Conservation (phyloP, 108 stramenopile species). For the Halocafeteria seosinensis region DNA sequence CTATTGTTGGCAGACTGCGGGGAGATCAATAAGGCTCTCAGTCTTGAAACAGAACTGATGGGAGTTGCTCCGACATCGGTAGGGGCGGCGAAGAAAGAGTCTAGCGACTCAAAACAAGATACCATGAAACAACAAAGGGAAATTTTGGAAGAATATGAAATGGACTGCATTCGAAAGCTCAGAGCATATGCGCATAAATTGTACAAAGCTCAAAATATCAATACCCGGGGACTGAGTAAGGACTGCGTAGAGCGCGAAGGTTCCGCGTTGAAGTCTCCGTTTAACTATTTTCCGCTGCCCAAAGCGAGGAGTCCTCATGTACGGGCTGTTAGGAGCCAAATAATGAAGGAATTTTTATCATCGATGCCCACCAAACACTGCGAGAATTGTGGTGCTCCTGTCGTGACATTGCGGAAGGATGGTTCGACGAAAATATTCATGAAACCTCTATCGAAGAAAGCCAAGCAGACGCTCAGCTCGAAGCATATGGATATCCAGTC, state of each 20-base stretch:
- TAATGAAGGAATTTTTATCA: constrained; percentile 54
- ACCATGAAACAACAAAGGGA: background rate
- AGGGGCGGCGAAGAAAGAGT: too few relatives aligned
- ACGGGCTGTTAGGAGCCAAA: constrained; percentile 33
- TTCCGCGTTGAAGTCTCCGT: background rate
- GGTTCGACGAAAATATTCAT: constrained; percentile 81
- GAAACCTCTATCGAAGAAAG: constrained; percentile 15
- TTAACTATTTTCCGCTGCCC: background rate
- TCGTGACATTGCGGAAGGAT: constrained; percentile 73
- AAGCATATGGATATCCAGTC: background rate
- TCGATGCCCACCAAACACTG: constrained; percentile 46
- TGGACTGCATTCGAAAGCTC: background rate
- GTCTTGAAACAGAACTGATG: constrained; percentile 40
- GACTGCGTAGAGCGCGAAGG: background rate
- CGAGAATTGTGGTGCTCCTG: constrained; percentile 64
- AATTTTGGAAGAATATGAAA: background rate
- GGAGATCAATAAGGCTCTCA: constrained; percentile 29
- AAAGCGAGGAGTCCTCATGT: constrained; percentile 36
- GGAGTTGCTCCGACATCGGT: background rate
- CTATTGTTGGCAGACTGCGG: constrained; percentile 46
- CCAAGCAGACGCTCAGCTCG: background rate
- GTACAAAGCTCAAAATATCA: background rate
- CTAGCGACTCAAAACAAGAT: too few relatives aligned
- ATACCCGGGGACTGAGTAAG: background rate
- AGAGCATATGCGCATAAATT: background rate